A percentile compares a stretch with the other conserved stretches of the same genome.
These are phyloP conservation scores for Taphrina deformans DNA, from an alignment of 1,139 yeast genomes.

Conservation along the genomic window DNA sequence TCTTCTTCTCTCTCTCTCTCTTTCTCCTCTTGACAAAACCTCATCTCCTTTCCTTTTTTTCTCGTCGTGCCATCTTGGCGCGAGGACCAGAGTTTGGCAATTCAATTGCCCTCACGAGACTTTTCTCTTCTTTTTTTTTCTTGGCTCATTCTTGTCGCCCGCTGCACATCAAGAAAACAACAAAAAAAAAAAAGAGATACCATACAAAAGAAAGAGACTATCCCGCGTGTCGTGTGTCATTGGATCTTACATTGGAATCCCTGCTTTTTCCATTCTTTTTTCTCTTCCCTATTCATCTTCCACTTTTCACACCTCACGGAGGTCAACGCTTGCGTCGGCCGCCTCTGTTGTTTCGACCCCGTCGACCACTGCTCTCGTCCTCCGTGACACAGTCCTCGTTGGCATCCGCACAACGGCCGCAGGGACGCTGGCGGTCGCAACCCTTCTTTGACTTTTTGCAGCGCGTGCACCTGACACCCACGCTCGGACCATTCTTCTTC, in stretches of 20 bases:
- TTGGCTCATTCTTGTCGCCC: not conserved
- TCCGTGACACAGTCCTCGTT: conserved; percentile 37
- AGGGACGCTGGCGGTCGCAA: conserved; percentile 36
- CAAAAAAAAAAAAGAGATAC: not conserved
- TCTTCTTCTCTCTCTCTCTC: no score
- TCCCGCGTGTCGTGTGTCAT: conserved; percentile 5
- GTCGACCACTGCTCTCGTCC: conserved; percentile 33
- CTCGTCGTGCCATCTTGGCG: not conserved
- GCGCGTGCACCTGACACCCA: conserved; percentile 35
- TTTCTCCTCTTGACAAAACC: no score
- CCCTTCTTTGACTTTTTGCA: conserved; percentile 36
- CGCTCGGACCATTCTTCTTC: conserved; percentile 28
- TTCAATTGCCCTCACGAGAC: not conserved
- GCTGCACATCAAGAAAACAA: no score
- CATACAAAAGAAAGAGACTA: not conserved
- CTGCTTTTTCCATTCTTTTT: not conserved
- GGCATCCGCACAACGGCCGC: conserved; percentile 36
- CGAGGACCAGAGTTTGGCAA: no score
- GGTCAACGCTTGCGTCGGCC: conserved; percentile 26
- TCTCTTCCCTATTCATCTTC: not conserved
- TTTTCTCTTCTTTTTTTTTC: not conserved
- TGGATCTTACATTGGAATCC: not conserved
- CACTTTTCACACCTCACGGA: not conserved
- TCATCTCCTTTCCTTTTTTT: not conserved
- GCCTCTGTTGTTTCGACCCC: conserved; percentile 31